A percentile compares a stretch with the other conserved stretches of the same genome.
Conservation (phyloP, 306 rosid genomes). For the Calophaca sinica region DNA sequence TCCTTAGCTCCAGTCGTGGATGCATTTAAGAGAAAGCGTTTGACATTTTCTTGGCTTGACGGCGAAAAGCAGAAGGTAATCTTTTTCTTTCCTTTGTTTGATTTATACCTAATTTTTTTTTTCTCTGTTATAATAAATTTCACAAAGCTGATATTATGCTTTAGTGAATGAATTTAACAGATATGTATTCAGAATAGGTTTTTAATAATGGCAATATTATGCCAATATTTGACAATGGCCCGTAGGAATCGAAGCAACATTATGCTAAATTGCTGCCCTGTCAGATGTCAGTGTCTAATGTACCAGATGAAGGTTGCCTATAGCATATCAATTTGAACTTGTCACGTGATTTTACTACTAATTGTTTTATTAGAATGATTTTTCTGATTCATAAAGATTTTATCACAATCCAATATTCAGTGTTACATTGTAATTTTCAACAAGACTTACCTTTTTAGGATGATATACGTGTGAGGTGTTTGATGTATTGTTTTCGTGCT, state of each 20-base stretch:
- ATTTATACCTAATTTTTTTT: constrained; percentile 7
- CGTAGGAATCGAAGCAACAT: too few species aligned
- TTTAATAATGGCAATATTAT: too few species aligned
- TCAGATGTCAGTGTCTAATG: constrained; percentile 11
- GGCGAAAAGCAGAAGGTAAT: constrained; percentile 88
- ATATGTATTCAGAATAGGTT: too few species aligned
- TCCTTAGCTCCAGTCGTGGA: constrained; percentile 62
- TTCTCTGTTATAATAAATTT: background rate
- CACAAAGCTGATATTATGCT: too few species aligned
- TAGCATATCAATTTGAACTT: background rate
- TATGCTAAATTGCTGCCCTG: constrained; percentile 5
- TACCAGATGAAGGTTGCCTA: background rate
- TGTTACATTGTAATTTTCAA: constrained; percentile 14
- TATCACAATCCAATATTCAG: background rate
- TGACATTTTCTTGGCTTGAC: constrained; percentile 95
- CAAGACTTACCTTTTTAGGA: background rate
- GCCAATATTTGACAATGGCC: too few species aligned
- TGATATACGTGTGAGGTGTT: constrained; percentile 1
- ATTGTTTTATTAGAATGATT: background rate
- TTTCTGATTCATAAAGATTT: background rate
- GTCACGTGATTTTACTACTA: background rate
- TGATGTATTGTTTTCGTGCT: background rate
- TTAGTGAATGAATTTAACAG: too few species aligned
- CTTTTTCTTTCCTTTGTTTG: constrained; percentile 22
- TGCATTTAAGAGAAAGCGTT: constrained; percentile 64